Evolutionary conservation across 768 basidiomycete genomes (phyloP).

Genomic region (Termitomyces sp.): DNA sequence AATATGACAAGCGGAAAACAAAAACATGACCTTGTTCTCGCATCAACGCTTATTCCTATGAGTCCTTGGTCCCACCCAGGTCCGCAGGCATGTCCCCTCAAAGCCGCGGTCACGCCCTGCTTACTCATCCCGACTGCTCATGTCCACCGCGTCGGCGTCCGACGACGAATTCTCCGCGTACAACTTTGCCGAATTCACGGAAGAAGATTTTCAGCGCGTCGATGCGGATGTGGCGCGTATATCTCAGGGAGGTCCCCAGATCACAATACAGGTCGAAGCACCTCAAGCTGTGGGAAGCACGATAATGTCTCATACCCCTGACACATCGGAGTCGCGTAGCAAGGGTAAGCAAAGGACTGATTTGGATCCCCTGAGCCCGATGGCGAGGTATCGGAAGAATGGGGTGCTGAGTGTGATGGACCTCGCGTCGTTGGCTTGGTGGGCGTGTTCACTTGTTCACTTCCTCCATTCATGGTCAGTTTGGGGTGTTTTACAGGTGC

Average conservation of each 20-base stretch:
- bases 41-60: not conserved
- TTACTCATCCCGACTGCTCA: not conserved
- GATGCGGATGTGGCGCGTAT: conserved; percentile 31
- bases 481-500: conserved; percentile 45
- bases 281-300: not conserved
- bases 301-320: not conserved
- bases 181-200: conserved; percentile 51
- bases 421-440: conserved; percentile 58
- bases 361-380: conserved; percentile 23
- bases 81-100: not conserved
- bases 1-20: not conserved
- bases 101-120: not conserved
- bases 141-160: conserved; percentile 6
- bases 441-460: conserved; percentile 12
- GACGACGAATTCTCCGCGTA: conserved; percentile 42
- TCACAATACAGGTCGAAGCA: conserved; percentile 29
- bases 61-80: not conserved
- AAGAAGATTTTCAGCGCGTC: conserved; percentile 46
- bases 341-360: not conserved
- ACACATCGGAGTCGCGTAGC: not conserved
- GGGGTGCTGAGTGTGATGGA: conserved; percentile 57
- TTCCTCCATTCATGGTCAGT: not conserved
- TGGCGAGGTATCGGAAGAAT: conserved; percentile 36
- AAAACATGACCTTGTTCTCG: not conserved
- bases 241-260: conserved; percentile 21